Evolutionary conservation across 257 asterid species (phyloP).

Genomic region (Mentha longifolia): DNA sequence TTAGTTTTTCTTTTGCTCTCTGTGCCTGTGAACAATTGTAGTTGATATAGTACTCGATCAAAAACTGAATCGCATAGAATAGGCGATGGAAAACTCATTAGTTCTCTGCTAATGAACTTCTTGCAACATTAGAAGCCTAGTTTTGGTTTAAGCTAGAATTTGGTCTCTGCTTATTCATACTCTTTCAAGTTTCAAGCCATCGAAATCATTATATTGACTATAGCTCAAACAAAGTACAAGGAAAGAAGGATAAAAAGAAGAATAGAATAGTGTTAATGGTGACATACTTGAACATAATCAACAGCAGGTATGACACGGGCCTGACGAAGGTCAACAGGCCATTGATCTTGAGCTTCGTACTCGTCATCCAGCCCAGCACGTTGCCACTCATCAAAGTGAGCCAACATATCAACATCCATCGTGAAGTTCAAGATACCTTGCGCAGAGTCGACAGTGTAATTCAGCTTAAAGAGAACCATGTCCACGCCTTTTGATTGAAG

Average conservation of each 20-base stretch:
- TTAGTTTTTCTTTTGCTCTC: conserved; percentile 79
- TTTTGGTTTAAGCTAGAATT: neutral
- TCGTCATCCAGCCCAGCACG: conserved; percentile 73
- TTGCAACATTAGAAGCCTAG: neutral
- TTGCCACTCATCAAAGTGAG: conserved; percentile 97
- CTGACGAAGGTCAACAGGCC: conserved; percentile 92
- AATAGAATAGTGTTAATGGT: neutral
- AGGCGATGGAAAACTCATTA: neutral
- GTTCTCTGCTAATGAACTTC: too few species aligned
- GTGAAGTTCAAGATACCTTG: conserved; percentile 94
- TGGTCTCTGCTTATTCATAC: neutral
- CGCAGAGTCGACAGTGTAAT: conserved; percentile 77
- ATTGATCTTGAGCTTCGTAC: conserved; percentile 93
- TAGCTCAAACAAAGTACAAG: neutral
- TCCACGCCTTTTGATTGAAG: conserved; percentile 74
- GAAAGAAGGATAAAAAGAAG: too few species aligned
- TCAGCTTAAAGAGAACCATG: conserved; percentile 79
- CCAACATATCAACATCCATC: conserved; percentile 91
- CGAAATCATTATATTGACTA: neutral
- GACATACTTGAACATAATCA: conserved; percentile 79
- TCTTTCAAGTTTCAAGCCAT: neutral
- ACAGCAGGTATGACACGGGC: conserved; percentile 95
- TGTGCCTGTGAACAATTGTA: conserved; percentile 64
- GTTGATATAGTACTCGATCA: neutral
- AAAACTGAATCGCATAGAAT: neutral